Evolutionary conservation across 2,329 filamentous ascomycete genomes (phyloP).

Genomic region (Bimuria novae-zelandiae): DNA sequence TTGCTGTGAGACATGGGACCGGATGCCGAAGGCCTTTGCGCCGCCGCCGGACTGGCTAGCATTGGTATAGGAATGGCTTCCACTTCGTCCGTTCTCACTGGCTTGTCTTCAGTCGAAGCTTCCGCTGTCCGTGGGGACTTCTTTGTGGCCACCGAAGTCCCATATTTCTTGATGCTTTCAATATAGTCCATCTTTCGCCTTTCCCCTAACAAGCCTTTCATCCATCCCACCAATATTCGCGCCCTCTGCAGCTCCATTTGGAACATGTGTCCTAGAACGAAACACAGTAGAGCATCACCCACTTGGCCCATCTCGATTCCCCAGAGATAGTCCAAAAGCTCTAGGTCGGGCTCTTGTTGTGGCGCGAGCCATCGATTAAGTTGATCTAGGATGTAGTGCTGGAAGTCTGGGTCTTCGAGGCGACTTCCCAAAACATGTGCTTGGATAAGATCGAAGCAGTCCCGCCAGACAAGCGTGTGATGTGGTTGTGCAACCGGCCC

Average conservation of each 20-base stretch:
- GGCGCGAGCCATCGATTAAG: conserved; percentile 5
- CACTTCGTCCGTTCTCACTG: too few relatives aligned
- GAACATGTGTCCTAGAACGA: conserved; percentile 12
- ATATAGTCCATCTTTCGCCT: not conserved
- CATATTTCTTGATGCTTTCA: not conserved
- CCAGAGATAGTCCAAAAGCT: conserved; percentile 9
- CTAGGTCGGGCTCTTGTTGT: not conserved
- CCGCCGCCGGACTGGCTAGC: too few relatives aligned
- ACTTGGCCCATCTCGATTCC: not conserved
- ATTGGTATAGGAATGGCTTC: too few relatives aligned
- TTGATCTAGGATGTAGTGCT: conserved; percentile 7
- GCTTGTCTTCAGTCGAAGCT: not conserved
- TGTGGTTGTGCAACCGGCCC: not conserved
- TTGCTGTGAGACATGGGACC: too few relatives aligned
- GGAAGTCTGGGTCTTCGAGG: conserved; percentile 11
- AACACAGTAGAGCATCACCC: conserved; percentile 4
- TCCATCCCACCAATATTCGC: not conserved
- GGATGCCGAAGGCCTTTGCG: too few relatives aligned
- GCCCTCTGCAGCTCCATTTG: not conserved
- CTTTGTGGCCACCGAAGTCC: too few relatives aligned
- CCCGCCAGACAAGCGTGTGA: conserved; percentile 6
- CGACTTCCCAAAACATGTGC: conserved; percentile 22
- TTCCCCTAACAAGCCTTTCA: not conserved
- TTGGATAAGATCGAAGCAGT: conserved; percentile 20
- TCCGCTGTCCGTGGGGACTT: not conserved